Percentiles rank a stretch among this genome's conserved stretches.
Evolutionary conservation across 129 eudicot genomes (phyloP).

Genomic region (Ambrosia trifida): DNA sequence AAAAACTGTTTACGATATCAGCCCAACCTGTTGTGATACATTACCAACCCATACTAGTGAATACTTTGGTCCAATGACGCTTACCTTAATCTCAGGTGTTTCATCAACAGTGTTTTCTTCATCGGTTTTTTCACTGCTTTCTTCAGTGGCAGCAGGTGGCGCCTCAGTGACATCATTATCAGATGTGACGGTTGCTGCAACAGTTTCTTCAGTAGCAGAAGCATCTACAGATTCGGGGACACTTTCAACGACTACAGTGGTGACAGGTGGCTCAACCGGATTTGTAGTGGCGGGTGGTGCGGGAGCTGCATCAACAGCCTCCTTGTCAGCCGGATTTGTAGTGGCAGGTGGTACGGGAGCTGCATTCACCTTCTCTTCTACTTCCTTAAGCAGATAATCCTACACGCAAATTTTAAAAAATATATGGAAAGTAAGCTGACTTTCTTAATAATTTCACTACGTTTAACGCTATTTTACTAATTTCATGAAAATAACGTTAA

Average conservation of each 20-base stretch:
- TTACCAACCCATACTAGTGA: background rate
- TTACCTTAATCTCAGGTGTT: slow-evolving; percentile 77
- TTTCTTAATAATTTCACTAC: background rate
- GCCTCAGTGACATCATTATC: slow-evolving; percentile 36
- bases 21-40: background rate
- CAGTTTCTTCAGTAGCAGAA: slow-evolving; percentile 46
- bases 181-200: slow-evolving; percentile 32
- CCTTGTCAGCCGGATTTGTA: slow-evolving; percentile 34
- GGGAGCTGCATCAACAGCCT: slow-evolving; percentile 30
- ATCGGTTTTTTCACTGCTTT: slow-evolving; percentile 52
- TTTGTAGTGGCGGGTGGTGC: slow-evolving; percentile 41
- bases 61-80: slow-evolving; percentile 16
- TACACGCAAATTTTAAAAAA: slow-evolving; percentile 24
- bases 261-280: slow-evolving; percentile 47
- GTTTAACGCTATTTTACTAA: too few relatives aligned
- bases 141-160: slow-evolving; percentile 47
- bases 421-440: background rate
- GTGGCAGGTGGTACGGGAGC: slow-evolving; percentile 40
- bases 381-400: slow-evolving; percentile 68
- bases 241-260: slow-evolving; percentile 38
- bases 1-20: background rate
- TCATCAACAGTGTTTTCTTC: slow-evolving; percentile 50
- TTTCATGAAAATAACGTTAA: too few relatives aligned
- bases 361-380: slow-evolving; percentile 42
- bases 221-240: slow-evolving; percentile 39